A percentile compares a stretch with the other conserved stretches of the same genome.
These are phyloP conservation scores for Endotrypanum monterogeii DNA, from an alignment of 208 protist species.

Conservation along the genomic window DNA sequence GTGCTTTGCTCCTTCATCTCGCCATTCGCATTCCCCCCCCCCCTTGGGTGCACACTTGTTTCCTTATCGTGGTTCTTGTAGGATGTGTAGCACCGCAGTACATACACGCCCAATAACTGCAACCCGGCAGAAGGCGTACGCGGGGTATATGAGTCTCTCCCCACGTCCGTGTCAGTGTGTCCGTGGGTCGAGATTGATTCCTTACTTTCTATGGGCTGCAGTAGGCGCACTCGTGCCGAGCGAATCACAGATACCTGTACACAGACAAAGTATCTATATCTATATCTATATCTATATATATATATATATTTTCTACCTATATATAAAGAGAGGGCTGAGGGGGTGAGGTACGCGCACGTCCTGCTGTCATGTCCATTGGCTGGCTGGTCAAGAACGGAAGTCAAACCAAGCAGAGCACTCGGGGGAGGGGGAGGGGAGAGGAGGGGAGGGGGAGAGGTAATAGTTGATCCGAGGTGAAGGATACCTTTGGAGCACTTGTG, in stretches of 20 bases:
- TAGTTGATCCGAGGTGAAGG: not conserved
- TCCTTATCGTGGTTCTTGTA: not conserved
- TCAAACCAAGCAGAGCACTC: not conserved
- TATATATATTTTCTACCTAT: not conserved
- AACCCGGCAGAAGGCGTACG: not conserved
- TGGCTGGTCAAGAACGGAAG: not conserved
- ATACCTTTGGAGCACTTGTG: not conserved
- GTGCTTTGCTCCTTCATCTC: not conserved
- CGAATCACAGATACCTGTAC: not conserved
- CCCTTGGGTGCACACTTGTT: not conserved
- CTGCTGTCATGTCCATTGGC: not conserved
- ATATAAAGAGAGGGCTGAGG: too few relatives aligned
- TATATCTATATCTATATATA: not conserved
- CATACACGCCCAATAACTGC: conserved; percentile 5
- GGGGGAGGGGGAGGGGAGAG: not conserved
- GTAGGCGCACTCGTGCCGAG: not conserved
- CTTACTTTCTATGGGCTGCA: not conserved
- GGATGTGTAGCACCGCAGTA: not conserved
- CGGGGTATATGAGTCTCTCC: not conserved
- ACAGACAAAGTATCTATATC: not conserved
- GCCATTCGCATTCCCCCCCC: not conserved
- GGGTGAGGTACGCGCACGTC: conserved; percentile 14
- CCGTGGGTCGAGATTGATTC: not conserved
- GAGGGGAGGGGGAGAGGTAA: too few relatives aligned
- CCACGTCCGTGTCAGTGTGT: not conserved